Evolutionary conservation across 257 asterid species (phyloP), one percentile per base, ranked within the genome.

Genomic region (Misopates orontium): DNA sequence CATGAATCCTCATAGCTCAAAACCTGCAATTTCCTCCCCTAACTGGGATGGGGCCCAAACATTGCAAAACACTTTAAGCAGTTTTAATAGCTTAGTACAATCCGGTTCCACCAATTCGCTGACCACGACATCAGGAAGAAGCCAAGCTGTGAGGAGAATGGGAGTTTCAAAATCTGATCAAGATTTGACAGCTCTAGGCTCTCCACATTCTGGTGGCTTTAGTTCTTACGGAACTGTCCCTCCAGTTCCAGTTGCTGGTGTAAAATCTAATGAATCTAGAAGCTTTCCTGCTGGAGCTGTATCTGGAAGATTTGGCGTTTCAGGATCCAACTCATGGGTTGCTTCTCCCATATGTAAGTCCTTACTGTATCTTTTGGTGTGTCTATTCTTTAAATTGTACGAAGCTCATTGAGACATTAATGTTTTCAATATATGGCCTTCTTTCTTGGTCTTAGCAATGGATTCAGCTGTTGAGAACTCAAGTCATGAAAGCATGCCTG

Each of bases 111-210:
- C 84, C 66, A 85, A 86, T 71, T 84, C 85, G 31, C 69, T 82
- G 28, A 44, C 84, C 44, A 51, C 84, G 39, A 74, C 74, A 18
- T 70, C 76, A 67, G 95, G 80, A 71, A 82, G 85, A 73, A 80
- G 70, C 73, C 85, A 81, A 59, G 73, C 77, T 60, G 69, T 69
- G 74, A 90, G 76, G 67, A 84, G 75, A 62, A 67, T 89, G 76
- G 36, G 85, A 39, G 81, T 79, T 67, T 90, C 97, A 10, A 90
- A 84, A 77, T 90, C 97, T 44, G 95, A 94, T 67, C 99, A 94
- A 82, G 97, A 94, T 78, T 81, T 88, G 81, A 56, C 83, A 60
- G 74, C 94, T 68, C 82, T 85, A 48, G 78, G 82, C 64, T 81
- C 97, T 63, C 83, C 87, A 32, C 91, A 73, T 63, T 73, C 96